Conservation (phyloP, 2,329 filamentous ascomycete species). For the Parafenestella ontariensis region DNA sequence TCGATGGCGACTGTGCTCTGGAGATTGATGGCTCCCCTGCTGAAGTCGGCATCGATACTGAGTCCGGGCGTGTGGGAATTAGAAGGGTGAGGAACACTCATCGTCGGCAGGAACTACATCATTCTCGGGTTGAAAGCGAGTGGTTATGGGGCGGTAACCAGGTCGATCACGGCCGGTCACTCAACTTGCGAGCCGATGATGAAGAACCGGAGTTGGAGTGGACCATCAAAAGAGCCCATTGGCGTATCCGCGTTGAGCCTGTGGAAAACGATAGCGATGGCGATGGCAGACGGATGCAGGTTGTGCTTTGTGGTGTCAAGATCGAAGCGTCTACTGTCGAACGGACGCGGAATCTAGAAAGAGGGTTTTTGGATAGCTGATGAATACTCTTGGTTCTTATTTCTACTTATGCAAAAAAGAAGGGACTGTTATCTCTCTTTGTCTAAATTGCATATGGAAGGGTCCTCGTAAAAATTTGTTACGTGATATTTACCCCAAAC, state of each 20-base stretch:
- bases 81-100: conserved; percentile 1
- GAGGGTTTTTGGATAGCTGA: conserved; percentile 64
- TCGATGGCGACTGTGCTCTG: conserved; percentile 30
- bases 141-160: conserved; percentile 26
- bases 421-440: too few relatives aligned
- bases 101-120: neutral
- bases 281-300: conserved; percentile 66
- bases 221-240: conserved; percentile 49
- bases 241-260: conserved; percentile 64
- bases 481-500: too few relatives aligned
- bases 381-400: conserved; percentile 3
- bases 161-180: conserved; percentile 12
- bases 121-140: conserved; percentile 6
- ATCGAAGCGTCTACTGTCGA: conserved; percentile 75
- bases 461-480: too few relatives aligned
- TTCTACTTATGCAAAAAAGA: too few relatives aligned
- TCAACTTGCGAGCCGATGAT: conserved; percentile 11
- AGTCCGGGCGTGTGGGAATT: conserved; percentile 25
- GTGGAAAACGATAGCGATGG: conserved; percentile 41
- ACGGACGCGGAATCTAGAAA: conserved; percentile 68
- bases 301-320: conserved; percentile 77
- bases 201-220: conserved; percentile 37
- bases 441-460: too few relatives aligned
- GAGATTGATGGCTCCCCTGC: conserved; percentile 33
- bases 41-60: conserved; percentile 22